phyloP scores from a whole-genome alignment of 306 rosid species.

The Casuarina cunninghamiana region DNA sequence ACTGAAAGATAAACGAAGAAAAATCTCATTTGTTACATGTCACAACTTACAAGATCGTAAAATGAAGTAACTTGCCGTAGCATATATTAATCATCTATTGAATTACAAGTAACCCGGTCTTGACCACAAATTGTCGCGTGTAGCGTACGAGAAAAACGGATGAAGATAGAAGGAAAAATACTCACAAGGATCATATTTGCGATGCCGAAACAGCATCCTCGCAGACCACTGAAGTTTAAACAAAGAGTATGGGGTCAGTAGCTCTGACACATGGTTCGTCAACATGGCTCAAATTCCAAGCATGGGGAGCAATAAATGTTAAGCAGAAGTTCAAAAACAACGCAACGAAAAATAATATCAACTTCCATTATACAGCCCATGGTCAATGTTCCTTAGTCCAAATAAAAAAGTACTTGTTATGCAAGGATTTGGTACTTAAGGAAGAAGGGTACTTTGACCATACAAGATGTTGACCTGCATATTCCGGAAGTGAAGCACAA shows the following conservation, averaged over 20 bases:
- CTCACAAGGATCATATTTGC: conserved; percentile 97
- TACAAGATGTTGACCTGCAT: conserved; percentile 99
- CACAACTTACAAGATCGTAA: neutral
- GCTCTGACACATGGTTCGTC: neutral
- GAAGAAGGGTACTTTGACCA: conserved; percentile 69
- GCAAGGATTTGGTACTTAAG: neutral
- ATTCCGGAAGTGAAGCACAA: conserved; percentile 80
- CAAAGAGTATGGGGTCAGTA: conserved; percentile 39
- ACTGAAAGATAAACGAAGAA: neutral
- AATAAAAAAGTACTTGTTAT: neutral
- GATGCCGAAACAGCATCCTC: conserved; percentile 90
- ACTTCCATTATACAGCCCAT: neutral
- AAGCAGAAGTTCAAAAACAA: neutral
- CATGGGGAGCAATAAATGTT: conserved; percentile 1
- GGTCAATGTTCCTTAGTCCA: neutral
- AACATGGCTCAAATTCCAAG: conserved; percentile 28
- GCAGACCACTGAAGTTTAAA: conserved; percentile 76
- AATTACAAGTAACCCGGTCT: neutral
- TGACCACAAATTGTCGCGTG: too few relatives aligned
- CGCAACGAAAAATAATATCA: neutral
- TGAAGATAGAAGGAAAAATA: conserved; percentile 4
- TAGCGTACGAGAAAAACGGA: neutral
- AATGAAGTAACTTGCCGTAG: neutral
- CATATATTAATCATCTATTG: neutral
- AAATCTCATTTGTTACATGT: neutral